These are phyloP conservation scores for Circinella minor DNA, from an alignment of 371 early-diverging fungal species.

Conservation along the genomic window DNA sequence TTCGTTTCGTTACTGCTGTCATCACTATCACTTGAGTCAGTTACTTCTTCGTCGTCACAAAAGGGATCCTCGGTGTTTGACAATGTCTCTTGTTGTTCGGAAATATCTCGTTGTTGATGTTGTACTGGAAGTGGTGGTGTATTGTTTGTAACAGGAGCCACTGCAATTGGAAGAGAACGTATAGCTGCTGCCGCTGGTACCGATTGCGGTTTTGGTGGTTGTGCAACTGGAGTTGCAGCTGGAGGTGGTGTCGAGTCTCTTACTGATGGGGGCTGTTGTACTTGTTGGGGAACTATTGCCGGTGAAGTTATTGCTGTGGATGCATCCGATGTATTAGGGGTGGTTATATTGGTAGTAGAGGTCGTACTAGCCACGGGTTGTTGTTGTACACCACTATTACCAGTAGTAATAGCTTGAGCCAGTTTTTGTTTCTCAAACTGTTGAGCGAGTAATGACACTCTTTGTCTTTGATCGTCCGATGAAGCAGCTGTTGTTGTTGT, in stretches of 20 bases:
- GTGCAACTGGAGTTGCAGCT: not conserved
- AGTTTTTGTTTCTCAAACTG: conserved; percentile 20
- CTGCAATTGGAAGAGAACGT: not conserved
- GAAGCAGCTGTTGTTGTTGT: not conserved
- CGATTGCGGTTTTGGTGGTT: not conserved
- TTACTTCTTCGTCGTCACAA: conserved; percentile 24
- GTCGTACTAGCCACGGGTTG: not conserved
- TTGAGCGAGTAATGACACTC: conserved; percentile 22
- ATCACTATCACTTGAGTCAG: conserved; percentile 12
- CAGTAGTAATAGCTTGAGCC: not conserved
- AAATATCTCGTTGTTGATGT: not conserved
- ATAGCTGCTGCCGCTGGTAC: not conserved
- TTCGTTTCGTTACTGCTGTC: conserved; percentile 11
- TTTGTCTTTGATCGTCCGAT: conserved; percentile 8
- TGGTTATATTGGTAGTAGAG: not conserved
- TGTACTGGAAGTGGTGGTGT: not conserved
- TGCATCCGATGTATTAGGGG: too few species aligned
- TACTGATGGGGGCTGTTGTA: not conserved
- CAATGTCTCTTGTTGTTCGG: conserved; percentile 1
- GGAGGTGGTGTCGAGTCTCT: not conserved
- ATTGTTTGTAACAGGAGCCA: too few species aligned
- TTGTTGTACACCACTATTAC: not conserved
- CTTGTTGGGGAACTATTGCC: too few species aligned
- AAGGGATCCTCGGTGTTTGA: conserved; percentile 20
- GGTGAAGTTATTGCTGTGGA: too few species aligned